Percentiles rank a stretch among this genome's conserved stretches.
These are phyloP conservation scores for Theobroma cacao DNA, from an alignment of 345 rosid genomes.

Conservation along the genomic window DNA sequence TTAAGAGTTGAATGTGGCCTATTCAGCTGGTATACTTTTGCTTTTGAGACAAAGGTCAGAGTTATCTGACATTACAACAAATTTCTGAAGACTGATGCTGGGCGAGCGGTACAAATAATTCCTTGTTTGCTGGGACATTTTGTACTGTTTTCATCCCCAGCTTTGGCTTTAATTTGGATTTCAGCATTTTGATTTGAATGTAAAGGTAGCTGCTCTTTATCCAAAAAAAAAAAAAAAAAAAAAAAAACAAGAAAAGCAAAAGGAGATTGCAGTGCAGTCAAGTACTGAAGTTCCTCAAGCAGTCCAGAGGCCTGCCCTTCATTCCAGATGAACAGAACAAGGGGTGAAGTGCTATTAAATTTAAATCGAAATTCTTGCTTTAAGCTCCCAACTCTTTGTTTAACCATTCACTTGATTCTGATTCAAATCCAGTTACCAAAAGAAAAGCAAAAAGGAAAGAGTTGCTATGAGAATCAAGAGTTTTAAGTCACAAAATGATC, in stretches of 20 bases:
- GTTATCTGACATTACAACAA: neutral
- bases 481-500: neutral
- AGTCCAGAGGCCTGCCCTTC: neutral
- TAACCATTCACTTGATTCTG: neutral
- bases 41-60: neutral
- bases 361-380: too few species aligned
- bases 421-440: neutral
- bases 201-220: neutral
- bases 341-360: too few species aligned
- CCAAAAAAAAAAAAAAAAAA: neutral
- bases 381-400: too few species aligned
- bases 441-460: neutral
- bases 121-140: neutral
- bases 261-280: neutral
- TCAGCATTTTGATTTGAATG: neutral
- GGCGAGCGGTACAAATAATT: neutral
- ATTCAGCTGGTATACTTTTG: neutral
- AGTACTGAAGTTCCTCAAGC: neutral
- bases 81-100: neutral
- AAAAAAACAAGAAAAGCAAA: too few species aligned
- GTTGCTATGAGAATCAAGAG: too few species aligned
- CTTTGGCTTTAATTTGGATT: neutral
- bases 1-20: neutral
- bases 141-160: neutral
- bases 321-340: too few species aligned